Percentiles rank a stretch among this genome's conserved stretches.
phyloP scores from a whole-genome alignment of 176 grass and related monocot genomes.

The Ensete glaucum region DNA sequence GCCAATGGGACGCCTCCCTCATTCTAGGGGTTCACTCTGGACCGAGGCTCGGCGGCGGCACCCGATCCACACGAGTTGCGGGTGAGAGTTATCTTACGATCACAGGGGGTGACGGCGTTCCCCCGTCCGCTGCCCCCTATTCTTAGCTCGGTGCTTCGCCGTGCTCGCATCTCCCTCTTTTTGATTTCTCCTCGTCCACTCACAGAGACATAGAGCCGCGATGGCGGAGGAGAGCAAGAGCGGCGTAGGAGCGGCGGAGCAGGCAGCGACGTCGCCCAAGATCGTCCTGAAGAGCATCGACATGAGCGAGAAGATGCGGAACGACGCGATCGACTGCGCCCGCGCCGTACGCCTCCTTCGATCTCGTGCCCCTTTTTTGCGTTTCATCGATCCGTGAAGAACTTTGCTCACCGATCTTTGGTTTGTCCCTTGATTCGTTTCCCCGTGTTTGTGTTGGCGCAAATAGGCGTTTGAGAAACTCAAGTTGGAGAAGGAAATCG shows the following conservation, averaged over 20 bases:
- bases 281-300: slow-evolving; percentile 96
- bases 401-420: neutral
- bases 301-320: slow-evolving; percentile 95
- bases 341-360: slow-evolving; percentile 44
- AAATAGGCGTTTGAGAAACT: slow-evolving; percentile 68
- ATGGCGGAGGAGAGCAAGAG: slow-evolving; percentile 67
- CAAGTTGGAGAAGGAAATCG: slow-evolving; percentile 90
- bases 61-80: too few relatives aligned
- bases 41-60: too few relatives aligned
- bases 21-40: too few relatives aligned
- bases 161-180: too few relatives aligned
- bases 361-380: too few relatives aligned
- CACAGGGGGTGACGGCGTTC: too few relatives aligned
- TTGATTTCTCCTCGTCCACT: too few relatives aligned
- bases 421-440: neutral
- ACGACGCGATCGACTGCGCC: slow-evolving; percentile 75
- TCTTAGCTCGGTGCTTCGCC: too few relatives aligned
- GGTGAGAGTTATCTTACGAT: too few relatives aligned
- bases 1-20: too few relatives aligned
- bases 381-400: neutral
- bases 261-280: slow-evolving; percentile 35
- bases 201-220: too few relatives aligned
- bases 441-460: neutral
- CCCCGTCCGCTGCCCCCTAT: too few relatives aligned
- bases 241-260: slow-evolving; percentile 7